Base-by-base conservation (phyloP, 2,329 filamentous ascomycete genomes). In the Fonsecaea multimorphosa region DNA sequence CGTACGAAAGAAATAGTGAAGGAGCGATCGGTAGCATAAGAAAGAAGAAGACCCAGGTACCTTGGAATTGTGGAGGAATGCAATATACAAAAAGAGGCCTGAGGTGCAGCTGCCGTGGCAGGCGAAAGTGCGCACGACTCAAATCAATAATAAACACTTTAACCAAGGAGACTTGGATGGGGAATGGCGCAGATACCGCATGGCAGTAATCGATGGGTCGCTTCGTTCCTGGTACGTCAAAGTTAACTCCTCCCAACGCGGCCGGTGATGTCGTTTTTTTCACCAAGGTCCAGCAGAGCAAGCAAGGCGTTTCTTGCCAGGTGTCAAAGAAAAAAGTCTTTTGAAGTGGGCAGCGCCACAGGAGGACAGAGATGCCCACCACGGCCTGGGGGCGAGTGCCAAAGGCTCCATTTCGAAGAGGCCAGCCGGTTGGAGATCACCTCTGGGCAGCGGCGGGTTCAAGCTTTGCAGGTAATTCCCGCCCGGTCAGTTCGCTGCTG, bases 81-180 rank as follows among this genome's bases (percentile, higher is more conserved):
- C 54, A 69, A 65, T 44, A 69, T 67, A 65, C 67, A 69, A 64
- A 49, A 49, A 40, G 66, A 65, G 58, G 65, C 61, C 65, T 62
- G 52, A 56, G 58, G 58, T 69, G 67, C 64, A 69, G 67, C 58
- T 67, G 65, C 64, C 49, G 62, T 69, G 64, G 61, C 67, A 67
- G 64, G 67, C 55, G 61, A 65, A 69, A 67, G 31, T 61, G 57
- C 61, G 59, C 64, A 61, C 67, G 53, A 68, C 61, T 51, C 52
- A 62, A 46, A 54, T 61, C 58, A 61, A 52, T 36, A 55, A 62
- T 36, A 55, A 62, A 65, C 67, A 65, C 62, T 69, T 61, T 65
- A 54, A 54, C 62, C 59, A 58, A 57, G 59, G 60, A 51, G 38
- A 52, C 62, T 69, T 49, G 44, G 52, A 65, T 61, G 54, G 62